These are phyloP conservation scores for Raphanus raphanistrum DNA, from an alignment of 345 rosid species.

Conservation along the genomic window DNA sequence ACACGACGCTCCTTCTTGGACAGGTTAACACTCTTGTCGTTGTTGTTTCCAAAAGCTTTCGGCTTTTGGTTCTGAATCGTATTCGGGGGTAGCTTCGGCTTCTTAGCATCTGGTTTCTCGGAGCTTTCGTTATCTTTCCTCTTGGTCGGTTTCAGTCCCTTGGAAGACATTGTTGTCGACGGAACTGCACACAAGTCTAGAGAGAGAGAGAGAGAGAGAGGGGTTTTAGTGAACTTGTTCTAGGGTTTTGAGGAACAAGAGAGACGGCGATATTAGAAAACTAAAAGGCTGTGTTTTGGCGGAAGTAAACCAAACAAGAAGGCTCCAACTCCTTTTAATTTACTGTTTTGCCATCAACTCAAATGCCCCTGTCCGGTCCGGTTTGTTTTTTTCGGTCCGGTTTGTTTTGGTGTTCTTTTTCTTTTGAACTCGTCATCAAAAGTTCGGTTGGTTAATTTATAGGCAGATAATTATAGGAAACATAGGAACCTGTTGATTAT, in stretches of 20 bases:
- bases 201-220: constrained; percentile 5
- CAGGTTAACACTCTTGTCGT: constrained; percentile 1
- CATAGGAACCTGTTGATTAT: not conserved
- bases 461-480: not conserved
- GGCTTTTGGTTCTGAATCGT: constrained; percentile 8
- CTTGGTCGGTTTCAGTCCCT: constrained; percentile 27
- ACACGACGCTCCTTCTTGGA: constrained; percentile 37
- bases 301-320: not conserved
- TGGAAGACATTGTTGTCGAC: constrained; percentile 32
- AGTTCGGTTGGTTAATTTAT: not conserved
- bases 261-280: not conserved
- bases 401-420: not conserved
- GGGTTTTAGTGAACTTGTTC: constrained; percentile 25
- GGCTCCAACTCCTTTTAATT: not conserved
- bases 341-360: constrained; percentile 20
- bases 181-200: not conserved
- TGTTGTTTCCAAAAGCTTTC: constrained; percentile 18
- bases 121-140: constrained; percentile 30
- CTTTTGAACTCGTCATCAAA: not conserved
- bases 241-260: constrained; percentile 37
- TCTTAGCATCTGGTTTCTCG: constrained; percentile 28
- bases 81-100: constrained; percentile 23
- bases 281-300: not conserved
- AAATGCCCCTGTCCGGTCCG: not conserved
- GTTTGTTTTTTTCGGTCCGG: not conserved